phyloP scores from a whole-genome alignment of 805 yeast species.

The Kregervanrija delftensis region DNA sequence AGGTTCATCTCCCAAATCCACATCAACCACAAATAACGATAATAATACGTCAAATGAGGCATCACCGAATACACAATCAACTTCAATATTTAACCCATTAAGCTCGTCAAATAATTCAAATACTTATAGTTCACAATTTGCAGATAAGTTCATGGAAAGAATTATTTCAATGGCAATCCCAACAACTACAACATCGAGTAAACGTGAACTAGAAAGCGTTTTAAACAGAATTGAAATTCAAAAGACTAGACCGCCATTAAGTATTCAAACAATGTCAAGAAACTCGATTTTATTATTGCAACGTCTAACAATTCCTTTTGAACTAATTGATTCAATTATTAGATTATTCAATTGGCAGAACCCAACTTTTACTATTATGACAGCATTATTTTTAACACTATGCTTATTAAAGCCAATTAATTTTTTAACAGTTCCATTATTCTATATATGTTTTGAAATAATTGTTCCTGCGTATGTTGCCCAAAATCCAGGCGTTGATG shows the following conservation, averaged over 20 bases:
- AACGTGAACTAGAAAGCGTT: constrained; percentile 30
- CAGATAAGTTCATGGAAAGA: constrained; percentile 70
- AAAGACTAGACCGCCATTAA: constrained; percentile 58
- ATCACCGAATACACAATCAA: too few relatives aligned
- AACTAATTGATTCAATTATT: constrained; percentile 48
- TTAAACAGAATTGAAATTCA: constrained; percentile 54
- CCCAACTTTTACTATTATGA: constrained; percentile 54
- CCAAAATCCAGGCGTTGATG: constrained; percentile 47
- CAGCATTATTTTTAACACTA: constrained; percentile 30
- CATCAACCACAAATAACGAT: too few relatives aligned
- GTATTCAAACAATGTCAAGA: constrained; percentile 62
- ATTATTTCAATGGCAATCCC: constrained; percentile 69
- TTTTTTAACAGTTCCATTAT: constrained; percentile 46
- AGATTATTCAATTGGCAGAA: constrained; percentile 57
- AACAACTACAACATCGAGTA: constrained; percentile 42
- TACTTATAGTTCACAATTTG: constrained; percentile 22
- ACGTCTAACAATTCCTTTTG: constrained; percentile 56
- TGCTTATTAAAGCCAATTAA: constrained; percentile 56
- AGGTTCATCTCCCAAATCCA: too few relatives aligned
- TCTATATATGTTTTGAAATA: constrained; percentile 44
- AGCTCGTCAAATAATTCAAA: too few relatives aligned
- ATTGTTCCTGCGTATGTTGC: constrained; percentile 62
- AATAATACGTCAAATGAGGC: too few relatives aligned
- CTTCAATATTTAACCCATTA: too few relatives aligned
- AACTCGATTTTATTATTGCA: constrained; percentile 60